Conservation (phyloP, 1,284 basidiomycete genomes). For the Naganishia sp. region DNA sequence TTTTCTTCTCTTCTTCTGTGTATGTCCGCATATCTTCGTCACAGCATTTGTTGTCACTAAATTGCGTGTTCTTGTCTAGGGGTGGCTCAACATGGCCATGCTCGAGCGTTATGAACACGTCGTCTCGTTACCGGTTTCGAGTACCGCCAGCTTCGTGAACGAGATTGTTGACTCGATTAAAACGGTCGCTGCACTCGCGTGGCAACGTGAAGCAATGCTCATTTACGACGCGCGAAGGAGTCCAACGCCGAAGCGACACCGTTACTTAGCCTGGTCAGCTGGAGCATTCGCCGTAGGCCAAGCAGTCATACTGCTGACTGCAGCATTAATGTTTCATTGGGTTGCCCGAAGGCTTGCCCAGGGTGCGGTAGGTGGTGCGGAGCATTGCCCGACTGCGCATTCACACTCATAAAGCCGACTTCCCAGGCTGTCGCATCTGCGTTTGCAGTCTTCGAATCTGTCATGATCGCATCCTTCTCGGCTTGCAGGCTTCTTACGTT, state of each 20-base stretch:
- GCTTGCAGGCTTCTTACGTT: slow-evolving; percentile 39
- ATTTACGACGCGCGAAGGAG: slow-evolving; percentile 30
- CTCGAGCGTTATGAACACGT: slow-evolving; percentile 45
- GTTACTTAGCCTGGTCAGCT: slow-evolving; percentile 44
- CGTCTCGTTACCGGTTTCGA: slow-evolving; percentile 45
- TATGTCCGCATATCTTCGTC: neutral
- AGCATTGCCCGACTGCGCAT: no score
- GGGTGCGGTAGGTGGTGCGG: slow-evolving; percentile 3
- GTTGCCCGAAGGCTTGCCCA: slow-evolving; percentile 44
- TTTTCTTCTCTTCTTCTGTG: slow-evolving; percentile 34
- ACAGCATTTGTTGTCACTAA: neutral
- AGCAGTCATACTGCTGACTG: slow-evolving; percentile 47
- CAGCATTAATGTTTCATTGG: slow-evolving; percentile 52
- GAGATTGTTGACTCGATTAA: slow-evolving; percentile 54
- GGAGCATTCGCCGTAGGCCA: slow-evolving; percentile 49
- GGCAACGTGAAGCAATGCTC: slow-evolving; percentile 45
- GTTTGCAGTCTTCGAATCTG: neutral
- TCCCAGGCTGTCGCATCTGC: neutral
- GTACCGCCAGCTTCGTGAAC: slow-evolving; percentile 47
- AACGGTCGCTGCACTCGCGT: slow-evolving; percentile 52
- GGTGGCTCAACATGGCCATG: slow-evolving; percentile 38
- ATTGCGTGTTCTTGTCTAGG: slow-evolving; percentile 8
- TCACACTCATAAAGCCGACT: no score
- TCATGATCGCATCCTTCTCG: neutral
- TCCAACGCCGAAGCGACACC: slow-evolving; percentile 2